Conservation (phyloP, 2,329 filamentous ascomycete genomes). For the Gaeumannomyces sp. region DNA sequence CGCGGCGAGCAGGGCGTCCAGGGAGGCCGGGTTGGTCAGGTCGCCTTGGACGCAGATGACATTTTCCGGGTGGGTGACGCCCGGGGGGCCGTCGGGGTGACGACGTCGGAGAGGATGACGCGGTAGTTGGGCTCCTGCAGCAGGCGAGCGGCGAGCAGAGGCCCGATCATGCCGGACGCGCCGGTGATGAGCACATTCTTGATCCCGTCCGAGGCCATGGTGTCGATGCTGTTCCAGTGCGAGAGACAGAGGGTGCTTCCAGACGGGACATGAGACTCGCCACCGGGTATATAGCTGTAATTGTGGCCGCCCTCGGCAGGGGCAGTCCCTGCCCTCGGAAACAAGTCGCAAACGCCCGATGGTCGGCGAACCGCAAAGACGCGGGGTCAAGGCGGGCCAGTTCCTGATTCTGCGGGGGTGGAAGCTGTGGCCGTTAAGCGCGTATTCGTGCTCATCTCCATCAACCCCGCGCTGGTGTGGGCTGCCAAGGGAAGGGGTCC, state of each 20-base stretch:
- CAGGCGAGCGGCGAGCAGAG: constrained; percentile 32
- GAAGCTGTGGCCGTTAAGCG: too few relatives aligned
- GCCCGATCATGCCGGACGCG: constrained; percentile 28
- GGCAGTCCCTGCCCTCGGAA: neutral
- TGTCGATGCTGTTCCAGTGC: neutral
- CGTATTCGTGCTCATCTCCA: too few relatives aligned
- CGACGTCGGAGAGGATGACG: constrained; percentile 46
- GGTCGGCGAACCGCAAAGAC: neutral
- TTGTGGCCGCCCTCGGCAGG: neutral
- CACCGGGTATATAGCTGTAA: neutral
- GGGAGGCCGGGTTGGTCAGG: constrained; percentile 29
- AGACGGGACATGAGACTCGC: too few relatives aligned
- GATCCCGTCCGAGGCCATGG: neutral
- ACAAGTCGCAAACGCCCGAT: too few relatives aligned
- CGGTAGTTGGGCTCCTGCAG: constrained; percentile 32
- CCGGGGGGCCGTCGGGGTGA: constrained; percentile 44
- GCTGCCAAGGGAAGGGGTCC: neutral
- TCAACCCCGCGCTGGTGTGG: too few relatives aligned
- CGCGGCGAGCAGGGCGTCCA: constrained; percentile 34
- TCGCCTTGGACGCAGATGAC: constrained; percentile 45
- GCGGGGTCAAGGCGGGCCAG: neutral
- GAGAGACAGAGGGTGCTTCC: too few relatives aligned
- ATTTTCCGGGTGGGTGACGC: constrained; percentile 41
- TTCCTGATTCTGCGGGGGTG: neutral
- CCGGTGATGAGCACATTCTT: constrained; percentile 28